These are phyloP conservation scores for maize (Zea mays) DNA, from an alignment of 176 grass and related monocot genomes.

Conservation along the genomic window Zm-B73-REFERENCE-NAM-5.0 NC_050101.1:106793501-106794000, in stretches of 20 bases:
- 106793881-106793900: background rate
- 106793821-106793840: background rate
- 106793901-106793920: background rate
- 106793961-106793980: background rate
- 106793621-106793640: slow-evolving; percentile 80
- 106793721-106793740: slow-evolving; percentile 26
- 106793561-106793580: background rate
- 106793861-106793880: slow-evolving; percentile 27
- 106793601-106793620: slow-evolving; percentile 47
- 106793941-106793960: background rate
- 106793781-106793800: slow-evolving; percentile 26
- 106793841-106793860: slow-evolving; percentile 34
- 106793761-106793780: slow-evolving; percentile 36
- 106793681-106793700: background rate
- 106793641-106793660: slow-evolving; percentile 64
- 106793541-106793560: slow-evolving; percentile 5
- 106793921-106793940: no score
- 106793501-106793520: background rate
- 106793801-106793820: slow-evolving; percentile 12
- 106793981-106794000: background rate
- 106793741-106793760: background rate
- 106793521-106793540: background rate
- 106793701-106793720: slow-evolving; percentile 24
- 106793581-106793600: background rate
- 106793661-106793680: slow-evolving; percentile 38